Conservation (phyloP, 1,284 basidiomycete genomes). For the Kwoniella shivajii region DNA sequence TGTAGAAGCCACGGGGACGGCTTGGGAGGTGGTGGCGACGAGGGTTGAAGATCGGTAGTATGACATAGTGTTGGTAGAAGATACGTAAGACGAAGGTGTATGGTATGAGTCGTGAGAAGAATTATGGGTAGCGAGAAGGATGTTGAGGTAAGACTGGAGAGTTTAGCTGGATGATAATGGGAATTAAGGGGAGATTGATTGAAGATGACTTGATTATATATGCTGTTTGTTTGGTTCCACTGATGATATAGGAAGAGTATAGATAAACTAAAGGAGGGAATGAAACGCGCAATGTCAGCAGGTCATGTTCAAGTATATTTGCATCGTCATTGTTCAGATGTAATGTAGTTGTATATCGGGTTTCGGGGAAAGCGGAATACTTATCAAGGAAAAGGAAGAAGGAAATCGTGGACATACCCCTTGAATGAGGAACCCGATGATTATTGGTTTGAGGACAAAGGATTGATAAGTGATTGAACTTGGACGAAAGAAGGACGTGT, state of each 20-base stretch:
- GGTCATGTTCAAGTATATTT: background rate
- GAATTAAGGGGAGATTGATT: background rate
- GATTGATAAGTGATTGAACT: too few relatives aligned
- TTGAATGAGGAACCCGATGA: background rate
- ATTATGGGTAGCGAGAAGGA: too few relatives aligned
- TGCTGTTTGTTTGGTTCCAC: background rate
- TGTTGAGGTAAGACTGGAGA: background rate
- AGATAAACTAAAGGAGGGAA: background rate
- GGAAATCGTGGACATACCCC: background rate
- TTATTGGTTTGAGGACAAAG: too few relatives aligned
- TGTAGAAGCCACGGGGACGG: constrained; percentile 12
- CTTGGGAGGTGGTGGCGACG: background rate
- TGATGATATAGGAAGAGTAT: background rate
- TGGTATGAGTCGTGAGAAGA: background rate
- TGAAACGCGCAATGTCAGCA: background rate
- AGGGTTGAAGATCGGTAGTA: constrained; percentile 8
- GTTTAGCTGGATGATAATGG: background rate
- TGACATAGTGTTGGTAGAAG: background rate
- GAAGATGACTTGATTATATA: background rate
- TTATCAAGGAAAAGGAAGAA: background rate
- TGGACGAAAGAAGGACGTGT: constrained; percentile 3
- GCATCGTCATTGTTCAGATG: too few relatives aligned
- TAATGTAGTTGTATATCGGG: background rate
- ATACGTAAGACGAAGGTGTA: background rate
- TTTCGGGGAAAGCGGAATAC: background rate